Evolutionary conservation across 2,329 filamentous ascomycete genomes (phyloP), one percentile per base, ranked within the genome.

Genomic region (Alternaria hordeiaustralica): DNA sequence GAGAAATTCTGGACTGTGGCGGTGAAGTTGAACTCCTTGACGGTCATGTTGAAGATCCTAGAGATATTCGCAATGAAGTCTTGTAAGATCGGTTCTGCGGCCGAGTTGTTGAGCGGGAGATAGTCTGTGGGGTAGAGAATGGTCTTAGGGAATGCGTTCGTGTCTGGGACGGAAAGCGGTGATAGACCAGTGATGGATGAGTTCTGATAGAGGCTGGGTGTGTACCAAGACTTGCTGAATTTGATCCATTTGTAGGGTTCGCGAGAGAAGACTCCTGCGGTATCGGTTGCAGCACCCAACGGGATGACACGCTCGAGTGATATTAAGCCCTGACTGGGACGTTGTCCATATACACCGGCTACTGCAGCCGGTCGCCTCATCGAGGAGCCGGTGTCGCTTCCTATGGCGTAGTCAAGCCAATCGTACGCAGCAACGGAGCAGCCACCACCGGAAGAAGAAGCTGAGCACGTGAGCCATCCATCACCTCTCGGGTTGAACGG

Each of bases 351-450:
- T 0, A 83, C 62, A 1, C 84, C 84, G 21, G 82, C 78, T 1
- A 78, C 73, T 0, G 75, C 76, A 2, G 83, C 81, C 0, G 84
- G 84, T 1, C 82, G 79, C n/a, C 84, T 79, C 58, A 86, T 84
- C 5, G 79, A 82, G 6, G 82, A 82, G 4, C 82, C 84, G 2
- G 83, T 86, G 60, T 84, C 83, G 23, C 76, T 81, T 1, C 82
- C 82, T 18, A 84, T 71, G 5, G 77, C 81, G 33, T 83, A 70
- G 59, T 85, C 83, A 0, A 85, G 72, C 83, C 83, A 85, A 13
- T 78, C 76, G 46, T 85, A 85, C 2, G 79, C 74, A 5, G 77
- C 80, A 0, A 83, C 64, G 0, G 80, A 78, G 0, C 80, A 81
- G 6, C 76, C 81, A 0, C 78, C 77, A 0, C 82, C 82, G 0